Conservation (phyloP, 768 basidiomycete species). For the Daedaleopsis nitida region DNA sequence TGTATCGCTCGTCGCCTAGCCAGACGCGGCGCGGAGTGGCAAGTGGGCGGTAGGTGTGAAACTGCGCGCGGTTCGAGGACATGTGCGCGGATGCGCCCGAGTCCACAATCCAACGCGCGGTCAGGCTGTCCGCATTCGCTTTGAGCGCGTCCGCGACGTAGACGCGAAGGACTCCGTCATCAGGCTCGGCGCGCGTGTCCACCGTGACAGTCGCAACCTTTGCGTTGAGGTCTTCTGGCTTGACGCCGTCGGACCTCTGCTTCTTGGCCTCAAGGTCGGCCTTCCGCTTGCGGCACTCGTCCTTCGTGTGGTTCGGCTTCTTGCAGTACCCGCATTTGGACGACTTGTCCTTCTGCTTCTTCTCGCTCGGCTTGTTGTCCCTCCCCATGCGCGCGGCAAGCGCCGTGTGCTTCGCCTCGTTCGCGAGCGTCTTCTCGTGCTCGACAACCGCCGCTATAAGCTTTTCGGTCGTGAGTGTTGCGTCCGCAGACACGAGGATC, state of each 20-base stretch:
- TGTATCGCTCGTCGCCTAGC: constrained; percentile 20
- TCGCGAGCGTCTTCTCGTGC: constrained; percentile 14
- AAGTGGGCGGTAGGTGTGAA: constrained; percentile 6
- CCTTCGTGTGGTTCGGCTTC: constrained; percentile 12
- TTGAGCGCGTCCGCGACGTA: constrained; percentile 7
- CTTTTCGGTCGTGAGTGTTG: constrained; percentile 9
- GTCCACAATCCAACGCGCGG: constrained; percentile 17
- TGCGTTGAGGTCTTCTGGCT: constrained; percentile 5
- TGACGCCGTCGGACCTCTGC: constrained; percentile 1
- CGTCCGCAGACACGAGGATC: constrained; percentile 20
- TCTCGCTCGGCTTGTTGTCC: background rate
- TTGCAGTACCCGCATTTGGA: constrained; percentile 15
- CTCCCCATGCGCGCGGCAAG: constrained; percentile 1
- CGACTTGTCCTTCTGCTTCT: constrained; percentile 11
- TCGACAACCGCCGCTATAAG: constrained; percentile 11
- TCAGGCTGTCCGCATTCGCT: background rate
- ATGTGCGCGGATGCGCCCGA: constrained; percentile 22
- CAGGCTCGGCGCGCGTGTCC: background rate
- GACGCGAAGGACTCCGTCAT: background rate
- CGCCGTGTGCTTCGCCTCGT: background rate
- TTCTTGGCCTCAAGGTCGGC: constrained; percentile 7
- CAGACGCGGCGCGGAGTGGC: constrained; percentile 3
- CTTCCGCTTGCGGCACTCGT: constrained; percentile 20
- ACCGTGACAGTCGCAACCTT: constrained; percentile 4
- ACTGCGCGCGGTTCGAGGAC: constrained; percentile 13